phyloP scores from a whole-genome alignment of 225 moss, liverwort and hornwort genomes.

The Polytrichum commune region DNA sequence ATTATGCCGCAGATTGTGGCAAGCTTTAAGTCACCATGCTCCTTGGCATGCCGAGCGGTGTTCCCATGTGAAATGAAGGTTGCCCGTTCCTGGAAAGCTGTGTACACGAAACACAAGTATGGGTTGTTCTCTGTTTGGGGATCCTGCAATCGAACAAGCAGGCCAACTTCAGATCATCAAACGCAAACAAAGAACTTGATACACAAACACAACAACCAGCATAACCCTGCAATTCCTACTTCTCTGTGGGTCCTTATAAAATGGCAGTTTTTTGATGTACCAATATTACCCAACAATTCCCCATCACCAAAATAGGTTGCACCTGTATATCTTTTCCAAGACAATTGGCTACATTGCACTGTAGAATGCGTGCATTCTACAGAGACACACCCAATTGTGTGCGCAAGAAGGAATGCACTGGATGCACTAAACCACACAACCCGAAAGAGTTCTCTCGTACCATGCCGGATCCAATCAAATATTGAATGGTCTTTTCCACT shows the following conservation, averaged over 20 bases:
- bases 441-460: constrained; percentile 18
- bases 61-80: constrained; percentile 91
- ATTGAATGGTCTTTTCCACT: constrained; percentile 72
- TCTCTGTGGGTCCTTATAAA: no score
- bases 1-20: constrained; percentile 70
- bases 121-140: constrained; percentile 74
- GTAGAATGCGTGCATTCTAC: no score
- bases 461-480: constrained; percentile 78
- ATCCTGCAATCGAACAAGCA: constrained; percentile 36
- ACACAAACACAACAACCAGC: no score
- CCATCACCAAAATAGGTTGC: no score
- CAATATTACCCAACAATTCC: no score
- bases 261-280: no score
- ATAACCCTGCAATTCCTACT: no score
- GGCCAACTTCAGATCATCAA: background rate
- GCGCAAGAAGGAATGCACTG: no score
- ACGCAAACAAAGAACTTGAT: background rate
- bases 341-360: no score
- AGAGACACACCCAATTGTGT: no score
- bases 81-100: constrained; percentile 70
- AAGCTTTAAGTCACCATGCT: constrained; percentile 56
- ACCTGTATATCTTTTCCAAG: no score
- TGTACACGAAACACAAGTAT: constrained; percentile 71
- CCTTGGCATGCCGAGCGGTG: constrained; percentile 85
- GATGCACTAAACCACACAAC: no score